Evolutionary conservation across 163 green algal species (phyloP), one percentile per base, ranked within the genome.

Genomic region (Scenedesmus sp.): DNA sequence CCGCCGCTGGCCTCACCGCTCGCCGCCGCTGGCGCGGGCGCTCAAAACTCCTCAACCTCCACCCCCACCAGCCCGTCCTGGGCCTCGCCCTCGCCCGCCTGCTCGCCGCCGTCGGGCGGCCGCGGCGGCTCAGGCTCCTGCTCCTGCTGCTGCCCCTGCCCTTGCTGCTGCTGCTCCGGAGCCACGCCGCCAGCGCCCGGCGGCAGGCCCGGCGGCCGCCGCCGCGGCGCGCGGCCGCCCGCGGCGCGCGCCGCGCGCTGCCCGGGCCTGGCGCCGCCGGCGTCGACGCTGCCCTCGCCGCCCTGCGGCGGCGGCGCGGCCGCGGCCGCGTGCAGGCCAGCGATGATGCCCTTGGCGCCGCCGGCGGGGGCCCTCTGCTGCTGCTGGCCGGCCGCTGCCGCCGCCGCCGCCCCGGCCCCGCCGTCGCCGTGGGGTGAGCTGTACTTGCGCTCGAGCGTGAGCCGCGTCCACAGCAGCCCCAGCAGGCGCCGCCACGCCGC

Each of bases 381-480:
- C 44, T 34, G 53, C 58, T 48, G 63, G 33, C 26, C n/a, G 47
- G 36, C 63, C 29, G 1, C 60, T 54, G 51, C 20, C 31, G 28
- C 36, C 44, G 39, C 62, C 26, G 42, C 63, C 50, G n/a, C 60
- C 36, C 29, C 64, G 63, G 57, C 71, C 50, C 15, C 72, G 50
- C 48, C 63, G 28, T 31, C 18, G 44, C n/a, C 70, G 14, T 28
- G 34, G 31, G 14, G 13, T 0, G 24, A 20, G 4, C 64, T 39
- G 13, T 84, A 84, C 56, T 62, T 79, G 51, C 71, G 54, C 36
- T 78, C 42, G 15, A 84, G 69, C 48, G 66, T 60, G 39, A 84
- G 53, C 4, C 77, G 60, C 6, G 69, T 84, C 54, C 33, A 71
- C 69, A 75, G 56, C 34, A 39, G 66, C 20, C 17, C 11, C 34